Evolutionary conservation across 2,329 filamentous ascomycete species (phyloP).

Genomic region (Didymella glomerata): DNA sequence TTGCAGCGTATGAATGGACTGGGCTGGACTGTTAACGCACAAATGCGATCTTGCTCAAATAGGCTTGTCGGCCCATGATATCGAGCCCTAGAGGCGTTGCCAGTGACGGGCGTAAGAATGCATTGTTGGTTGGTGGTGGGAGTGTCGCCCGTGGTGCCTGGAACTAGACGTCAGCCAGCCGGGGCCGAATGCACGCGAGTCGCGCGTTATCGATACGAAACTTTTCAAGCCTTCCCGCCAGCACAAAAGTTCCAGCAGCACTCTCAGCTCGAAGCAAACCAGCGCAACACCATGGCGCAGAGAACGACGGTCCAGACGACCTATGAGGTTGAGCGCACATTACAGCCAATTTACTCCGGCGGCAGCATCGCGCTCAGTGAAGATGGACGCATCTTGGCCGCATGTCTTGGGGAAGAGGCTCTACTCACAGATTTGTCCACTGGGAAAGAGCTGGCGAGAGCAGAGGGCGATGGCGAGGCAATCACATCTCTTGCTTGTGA

Average conservation of each 20-base stretch:
- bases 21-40: slow-evolving; percentile 27
- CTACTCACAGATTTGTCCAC: slow-evolving; percentile 85
- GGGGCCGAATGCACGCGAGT: background rate
- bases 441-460: slow-evolving; percentile 80
- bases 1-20: background rate
- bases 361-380: slow-evolving; percentile 85
- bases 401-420: slow-evolving; percentile 90
- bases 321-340: slow-evolving; percentile 82
- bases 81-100: background rate
- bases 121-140: background rate
- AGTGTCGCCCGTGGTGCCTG: slow-evolving; percentile 10
- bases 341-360: slow-evolving; percentile 93
- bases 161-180: slow-evolving; percentile 10
- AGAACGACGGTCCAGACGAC: slow-evolving; percentile 77
- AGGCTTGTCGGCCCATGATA: slow-evolving; percentile 50
- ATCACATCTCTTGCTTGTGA: slow-evolving; percentile 77
- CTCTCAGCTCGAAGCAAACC: slow-evolving; percentile 19
- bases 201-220: slow-evolving; percentile 48
- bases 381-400: slow-evolving; percentile 82
- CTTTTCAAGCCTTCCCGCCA: slow-evolving; percentile 38
- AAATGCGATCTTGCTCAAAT: slow-evolving; percentile 50
- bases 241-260: slow-evolving; percentile 3
- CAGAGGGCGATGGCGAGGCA: slow-evolving; percentile 80
- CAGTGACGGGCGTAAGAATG: background rate
- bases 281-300: slow-evolving; percentile 57